Evolutionary conservation across 768 basidiomycete genomes (phyloP).

Genomic region (Fibroporia radiculosa): DNA sequence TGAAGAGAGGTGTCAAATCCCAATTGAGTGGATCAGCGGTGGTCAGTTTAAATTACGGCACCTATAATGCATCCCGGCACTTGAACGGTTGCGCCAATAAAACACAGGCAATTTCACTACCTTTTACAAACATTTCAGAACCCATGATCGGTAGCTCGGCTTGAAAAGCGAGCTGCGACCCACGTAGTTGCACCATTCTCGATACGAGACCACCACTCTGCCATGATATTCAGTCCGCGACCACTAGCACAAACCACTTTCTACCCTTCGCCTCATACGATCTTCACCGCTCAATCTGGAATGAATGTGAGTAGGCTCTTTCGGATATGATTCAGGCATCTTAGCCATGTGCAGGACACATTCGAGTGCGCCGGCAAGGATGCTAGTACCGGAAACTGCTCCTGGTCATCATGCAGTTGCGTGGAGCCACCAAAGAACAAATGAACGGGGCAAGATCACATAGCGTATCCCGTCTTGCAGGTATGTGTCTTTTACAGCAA

Average conservation of each 20-base stretch:
- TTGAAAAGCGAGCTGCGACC: too few species aligned
- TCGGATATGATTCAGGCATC: background rate
- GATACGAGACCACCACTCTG: too few species aligned
- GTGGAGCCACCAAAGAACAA: slow-evolving; percentile 28
- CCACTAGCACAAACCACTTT: slow-evolving; percentile 3
- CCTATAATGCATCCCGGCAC: too few species aligned
- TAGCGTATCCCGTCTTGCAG: background rate
- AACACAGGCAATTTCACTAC: too few species aligned
- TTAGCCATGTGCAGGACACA: slow-evolving; percentile 5
- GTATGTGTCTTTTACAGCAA: background rate
- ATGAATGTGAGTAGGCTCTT: slow-evolving; percentile 3
- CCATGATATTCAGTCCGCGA: slow-evolving; percentile 1
- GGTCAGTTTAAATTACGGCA: too few species aligned
- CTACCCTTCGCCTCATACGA: background rate
- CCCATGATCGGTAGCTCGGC: too few species aligned
- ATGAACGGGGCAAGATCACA: background rate
- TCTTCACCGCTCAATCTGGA: background rate
- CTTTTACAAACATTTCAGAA: too few species aligned
- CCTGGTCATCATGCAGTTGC: slow-evolving; percentile 26
- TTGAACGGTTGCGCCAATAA: too few species aligned
- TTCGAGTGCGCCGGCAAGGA: slow-evolving; percentile 13
- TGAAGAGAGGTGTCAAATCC: too few species aligned
- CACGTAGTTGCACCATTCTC: too few species aligned
- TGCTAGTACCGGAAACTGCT: slow-evolving; percentile 17
- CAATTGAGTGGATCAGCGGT: too few species aligned